phyloP scores from a whole-genome alignment of 2,329 filamentous ascomycete species.

The Neurospora sp. region DNA sequence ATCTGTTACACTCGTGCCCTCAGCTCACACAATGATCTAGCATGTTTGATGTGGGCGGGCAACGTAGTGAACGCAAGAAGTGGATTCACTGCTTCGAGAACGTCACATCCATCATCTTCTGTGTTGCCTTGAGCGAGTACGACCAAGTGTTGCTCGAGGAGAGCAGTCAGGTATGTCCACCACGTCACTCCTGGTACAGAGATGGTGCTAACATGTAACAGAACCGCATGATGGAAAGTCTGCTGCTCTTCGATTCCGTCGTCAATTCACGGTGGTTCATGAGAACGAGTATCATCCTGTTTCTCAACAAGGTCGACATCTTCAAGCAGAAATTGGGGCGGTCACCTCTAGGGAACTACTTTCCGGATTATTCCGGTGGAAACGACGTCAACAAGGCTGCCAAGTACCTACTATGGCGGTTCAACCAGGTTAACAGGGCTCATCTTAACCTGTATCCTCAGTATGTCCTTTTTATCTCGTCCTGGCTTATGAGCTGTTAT shows the following conservation, averaged over 20 bases:
- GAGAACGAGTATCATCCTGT: constrained; percentile 95
- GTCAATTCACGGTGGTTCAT: constrained; percentile 99
- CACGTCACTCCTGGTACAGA: not conserved
- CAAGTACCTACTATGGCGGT: constrained; percentile 95
- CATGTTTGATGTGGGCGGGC: constrained; percentile 98
- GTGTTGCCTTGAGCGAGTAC: constrained; percentile 94
- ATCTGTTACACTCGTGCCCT: not conserved
- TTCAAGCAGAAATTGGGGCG: constrained; percentile 90
- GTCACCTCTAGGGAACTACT: constrained; percentile 88
- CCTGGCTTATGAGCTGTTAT: not conserved
- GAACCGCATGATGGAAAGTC: constrained; percentile 99
- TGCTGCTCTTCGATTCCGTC: constrained; percentile 93
- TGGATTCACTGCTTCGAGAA: constrained; percentile 99
- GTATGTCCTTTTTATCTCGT: constrained; percentile 46
- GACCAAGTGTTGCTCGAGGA: constrained; percentile 95
- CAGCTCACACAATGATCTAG: constrained; percentile 37
- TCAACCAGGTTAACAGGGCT: constrained; percentile 95
- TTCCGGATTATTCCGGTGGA: constrained; percentile 94
- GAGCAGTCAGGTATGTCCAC: constrained; percentile 72
- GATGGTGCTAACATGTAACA: constrained; percentile 27
- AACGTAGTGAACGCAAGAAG: constrained; percentile 96
- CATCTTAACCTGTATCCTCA: constrained; percentile 96
- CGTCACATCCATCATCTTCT: constrained; percentile 98
- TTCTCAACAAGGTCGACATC: constrained; percentile 97
- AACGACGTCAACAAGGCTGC: constrained; percentile 97